Percentiles rank a stretch among this genome's conserved stretches.
Conservation (phyloP, 2,329 filamentous ascomycete species). For the Cryphonectria nitschkei region DNA sequence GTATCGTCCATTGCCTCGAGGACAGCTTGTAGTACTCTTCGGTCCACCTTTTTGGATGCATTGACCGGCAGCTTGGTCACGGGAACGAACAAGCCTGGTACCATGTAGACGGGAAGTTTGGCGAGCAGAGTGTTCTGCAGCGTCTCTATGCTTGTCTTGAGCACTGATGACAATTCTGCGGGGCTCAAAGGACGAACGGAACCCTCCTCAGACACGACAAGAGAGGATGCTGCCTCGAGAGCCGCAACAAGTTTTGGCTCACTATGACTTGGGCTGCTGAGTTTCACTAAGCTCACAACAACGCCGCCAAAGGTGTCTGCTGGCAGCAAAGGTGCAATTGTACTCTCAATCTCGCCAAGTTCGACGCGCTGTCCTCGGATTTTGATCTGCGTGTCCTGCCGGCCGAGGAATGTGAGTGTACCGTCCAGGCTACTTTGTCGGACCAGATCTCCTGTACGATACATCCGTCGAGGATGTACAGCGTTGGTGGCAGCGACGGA, state of each 20-base stretch:
- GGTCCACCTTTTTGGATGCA: conserved; percentile 35
- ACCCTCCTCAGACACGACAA: not conserved
- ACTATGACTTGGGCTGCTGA: not conserved
- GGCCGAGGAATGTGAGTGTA: conserved; percentile 36
- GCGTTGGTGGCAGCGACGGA: no score
- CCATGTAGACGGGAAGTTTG: conserved; percentile 15
- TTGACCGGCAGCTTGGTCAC: conserved; percentile 31
- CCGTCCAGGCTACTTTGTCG: conserved; percentile 40
- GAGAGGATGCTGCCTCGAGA: not conserved
- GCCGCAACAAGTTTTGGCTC: not conserved
- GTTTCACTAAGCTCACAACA: not conserved
- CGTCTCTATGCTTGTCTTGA: not conserved
- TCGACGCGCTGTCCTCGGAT: conserved; percentile 56
- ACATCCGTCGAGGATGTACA: conserved; percentile 38
- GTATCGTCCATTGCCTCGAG: not conserved
- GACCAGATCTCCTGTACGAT: conserved; percentile 48
- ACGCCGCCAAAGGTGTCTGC: not conserved
- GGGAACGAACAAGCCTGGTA: conserved; percentile 34
- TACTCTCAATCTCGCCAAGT: conserved; percentile 36
- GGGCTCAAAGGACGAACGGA: not conserved
- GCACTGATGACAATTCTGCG: not conserved
- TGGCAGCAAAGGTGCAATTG: not conserved
- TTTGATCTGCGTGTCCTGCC: conserved; percentile 57
- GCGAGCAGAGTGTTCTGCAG: not conserved
- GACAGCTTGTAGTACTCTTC: not conserved